Percentiles rank a stretch among this genome's conserved stretches.
Evolutionary conservation across 495 filamentous ascomycete genomes (phyloP).

Genomic region (Penicillium psychrofluorescens): DNA sequence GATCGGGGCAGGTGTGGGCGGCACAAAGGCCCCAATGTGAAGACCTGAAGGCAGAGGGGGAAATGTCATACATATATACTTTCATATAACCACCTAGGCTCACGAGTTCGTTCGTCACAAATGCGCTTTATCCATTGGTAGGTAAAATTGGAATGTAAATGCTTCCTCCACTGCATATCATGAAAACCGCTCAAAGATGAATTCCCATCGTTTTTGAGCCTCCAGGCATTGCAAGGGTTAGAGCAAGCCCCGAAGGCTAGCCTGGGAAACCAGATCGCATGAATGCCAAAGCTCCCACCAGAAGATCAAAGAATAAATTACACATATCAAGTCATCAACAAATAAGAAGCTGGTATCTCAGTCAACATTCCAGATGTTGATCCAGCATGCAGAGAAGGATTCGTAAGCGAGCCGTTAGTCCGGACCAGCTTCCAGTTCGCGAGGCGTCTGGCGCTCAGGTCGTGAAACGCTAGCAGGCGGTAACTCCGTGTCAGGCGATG

Average conservation of each 20-base stretch:
- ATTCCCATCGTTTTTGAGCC: too few relatives aligned
- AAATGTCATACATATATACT: too few relatives aligned
- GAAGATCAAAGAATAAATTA: slow-evolving; percentile 5
- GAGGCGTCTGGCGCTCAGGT: slow-evolving; percentile 15
- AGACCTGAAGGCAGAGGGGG: too few relatives aligned
- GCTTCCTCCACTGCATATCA: too few relatives aligned
- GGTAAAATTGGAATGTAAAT: background rate
- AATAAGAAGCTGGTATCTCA: slow-evolving; percentile 5
- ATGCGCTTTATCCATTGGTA: background rate
- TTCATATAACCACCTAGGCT: too few relatives aligned
- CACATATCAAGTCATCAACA: slow-evolving; percentile 18
- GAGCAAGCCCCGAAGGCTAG: too few relatives aligned
- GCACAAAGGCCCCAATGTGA: slow-evolving; percentile 40
- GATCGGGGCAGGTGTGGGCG: slow-evolving; percentile 75
- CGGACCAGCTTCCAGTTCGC: slow-evolving; percentile 29
- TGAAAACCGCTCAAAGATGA: too few relatives aligned
- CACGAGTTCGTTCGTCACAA: too few relatives aligned
- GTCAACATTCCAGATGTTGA: slow-evolving; percentile 29
- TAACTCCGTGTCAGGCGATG: background rate
- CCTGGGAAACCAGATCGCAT: too few relatives aligned
- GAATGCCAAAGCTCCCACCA: too few relatives aligned
- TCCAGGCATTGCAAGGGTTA: too few relatives aligned
- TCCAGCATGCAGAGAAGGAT: slow-evolving; percentile 2
- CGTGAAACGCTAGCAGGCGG: background rate
- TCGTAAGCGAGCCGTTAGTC: slow-evolving; percentile 1